A percentile compares a stretch with the other conserved stretches of the same genome.
Evolutionary conservation across 2,329 filamentous ascomycete species (phyloP).

Genomic region (Penicillium sp.): DNA sequence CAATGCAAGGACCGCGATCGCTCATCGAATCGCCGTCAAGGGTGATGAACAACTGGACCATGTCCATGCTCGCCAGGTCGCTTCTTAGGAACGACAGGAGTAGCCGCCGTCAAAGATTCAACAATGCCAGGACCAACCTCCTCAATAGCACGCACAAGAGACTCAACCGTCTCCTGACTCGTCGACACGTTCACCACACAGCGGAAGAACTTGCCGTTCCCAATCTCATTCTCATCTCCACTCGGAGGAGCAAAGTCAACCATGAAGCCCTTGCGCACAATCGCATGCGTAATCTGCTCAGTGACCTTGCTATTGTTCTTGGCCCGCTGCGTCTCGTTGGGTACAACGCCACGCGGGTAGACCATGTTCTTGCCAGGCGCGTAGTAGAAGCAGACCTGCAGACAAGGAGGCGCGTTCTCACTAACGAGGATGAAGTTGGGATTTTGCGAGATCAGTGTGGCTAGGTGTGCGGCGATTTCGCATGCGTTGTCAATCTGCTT

Average conservation of each 20-base stretch:
- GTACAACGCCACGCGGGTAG: slow-evolving; percentile 34
- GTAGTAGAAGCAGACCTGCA: slow-evolving; percentile 96
- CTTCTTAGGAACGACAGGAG: slow-evolving; percentile 20
- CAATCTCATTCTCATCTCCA: slow-evolving; percentile 52
- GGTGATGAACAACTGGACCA: slow-evolving; percentile 37
- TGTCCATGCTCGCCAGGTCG: slow-evolving; percentile 37
- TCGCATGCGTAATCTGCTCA: slow-evolving; percentile 53
- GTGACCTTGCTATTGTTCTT: slow-evolving; percentile 59
- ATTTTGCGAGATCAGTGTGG: slow-evolving; percentile 57
- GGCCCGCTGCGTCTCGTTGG: slow-evolving; percentile 39
- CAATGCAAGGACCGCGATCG: not conserved
- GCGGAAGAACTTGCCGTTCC: slow-evolving; percentile 66
- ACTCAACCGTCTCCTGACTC: slow-evolving; percentile 61
- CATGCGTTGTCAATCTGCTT: slow-evolving; percentile 72
- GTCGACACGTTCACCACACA: slow-evolving; percentile 69
- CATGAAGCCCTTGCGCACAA: slow-evolving; percentile 68
- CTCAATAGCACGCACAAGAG: slow-evolving; percentile 62
- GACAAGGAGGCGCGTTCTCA: slow-evolving; percentile 76
- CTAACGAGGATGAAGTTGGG: slow-evolving; percentile 71
- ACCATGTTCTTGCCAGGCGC: slow-evolving; percentile 59
- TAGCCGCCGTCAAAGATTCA: slow-evolving; percentile 29
- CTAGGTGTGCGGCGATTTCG: slow-evolving; percentile 69
- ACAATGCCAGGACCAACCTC: slow-evolving; percentile 45
- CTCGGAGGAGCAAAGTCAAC: slow-evolving; percentile 63
- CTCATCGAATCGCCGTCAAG: slow-evolving; percentile 5